Evolutionary conservation across 2,329 filamentous ascomycete genomes (phyloP).

Genomic region (Botrytis medusae): DNA sequence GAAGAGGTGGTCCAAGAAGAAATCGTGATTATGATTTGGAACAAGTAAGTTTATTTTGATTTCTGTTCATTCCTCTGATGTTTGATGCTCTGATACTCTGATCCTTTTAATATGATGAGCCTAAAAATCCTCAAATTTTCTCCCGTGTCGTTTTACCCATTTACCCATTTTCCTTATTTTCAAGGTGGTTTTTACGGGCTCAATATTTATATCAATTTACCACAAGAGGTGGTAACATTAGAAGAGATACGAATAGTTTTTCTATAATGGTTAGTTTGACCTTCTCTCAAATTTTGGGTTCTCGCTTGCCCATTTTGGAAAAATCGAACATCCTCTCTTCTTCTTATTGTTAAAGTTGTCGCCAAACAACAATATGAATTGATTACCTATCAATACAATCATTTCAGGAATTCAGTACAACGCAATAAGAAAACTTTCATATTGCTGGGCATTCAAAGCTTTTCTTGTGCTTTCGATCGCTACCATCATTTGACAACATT

Average conservation of each 20-base stretch:
- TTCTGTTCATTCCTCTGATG: conserved; percentile 29
- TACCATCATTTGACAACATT: background rate
- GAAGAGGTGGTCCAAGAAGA: conserved; percentile 65
- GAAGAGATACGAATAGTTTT: background rate
- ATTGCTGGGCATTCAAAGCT: conserved; percentile 6
- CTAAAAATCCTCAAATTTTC: background rate
- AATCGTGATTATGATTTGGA: conserved; percentile 81
- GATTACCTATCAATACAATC: background rate
- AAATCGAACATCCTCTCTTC: background rate
- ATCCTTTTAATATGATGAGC: background rate
- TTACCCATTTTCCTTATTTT: background rate
- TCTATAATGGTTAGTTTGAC: background rate
- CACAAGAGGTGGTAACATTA: background rate
- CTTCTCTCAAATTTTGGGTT: background rate
- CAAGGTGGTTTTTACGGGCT: background rate
- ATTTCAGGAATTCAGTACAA: background rate
- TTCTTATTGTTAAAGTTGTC: conserved; percentile 3
- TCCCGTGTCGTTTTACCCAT: background rate
- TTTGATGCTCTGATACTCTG: background rate
- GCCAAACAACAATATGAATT: conserved; percentile 12
- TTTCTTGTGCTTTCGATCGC: conserved; percentile 11
- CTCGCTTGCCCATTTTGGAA: conserved; percentile 17
- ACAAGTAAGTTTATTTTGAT: conserved; percentile 67
- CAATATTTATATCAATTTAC: background rate
- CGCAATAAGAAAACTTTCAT: background rate